phyloP scores from a whole-genome alignment of 2,329 filamentous ascomycete species.

The Aspergillus tanneri region DNA sequence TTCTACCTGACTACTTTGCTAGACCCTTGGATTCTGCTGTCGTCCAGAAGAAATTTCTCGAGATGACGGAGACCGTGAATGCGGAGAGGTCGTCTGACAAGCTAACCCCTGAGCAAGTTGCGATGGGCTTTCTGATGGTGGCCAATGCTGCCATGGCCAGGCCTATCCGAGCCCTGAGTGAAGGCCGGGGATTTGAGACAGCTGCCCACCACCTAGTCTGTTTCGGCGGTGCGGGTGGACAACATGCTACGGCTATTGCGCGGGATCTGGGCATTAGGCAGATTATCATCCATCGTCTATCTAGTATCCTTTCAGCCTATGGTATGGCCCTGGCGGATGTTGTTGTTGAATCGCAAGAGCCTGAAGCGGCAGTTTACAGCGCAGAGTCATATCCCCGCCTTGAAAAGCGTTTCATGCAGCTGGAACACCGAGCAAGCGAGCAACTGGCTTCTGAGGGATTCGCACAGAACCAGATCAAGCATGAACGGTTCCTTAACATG shows the following conservation, averaged over 20 bases:
- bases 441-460: background rate
- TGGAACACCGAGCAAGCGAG: constrained; percentile 37
- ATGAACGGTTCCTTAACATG: constrained; percentile 32
- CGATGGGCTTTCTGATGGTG: constrained; percentile 84
- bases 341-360: constrained; percentile 51
- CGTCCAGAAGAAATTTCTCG: constrained; percentile 68
- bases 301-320: constrained; percentile 84
- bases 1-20: constrained; percentile 87
- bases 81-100: constrained; percentile 47
- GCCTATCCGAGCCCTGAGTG: constrained; percentile 83
- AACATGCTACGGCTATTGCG: constrained; percentile 86
- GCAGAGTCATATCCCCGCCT: constrained; percentile 22
- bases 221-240: constrained; percentile 85
- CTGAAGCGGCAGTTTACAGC: constrained; percentile 38
- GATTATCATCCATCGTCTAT: constrained; percentile 82
- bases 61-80: constrained; percentile 75
- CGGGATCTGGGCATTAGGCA: constrained; percentile 76
- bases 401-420: constrained; percentile 31
- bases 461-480: constrained; percentile 10
- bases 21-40: constrained; percentile 71
- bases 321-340: constrained; percentile 90
- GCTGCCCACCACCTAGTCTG: constrained; percentile 81
- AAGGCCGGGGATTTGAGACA: constrained; percentile 85
- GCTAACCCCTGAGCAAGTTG: constrained; percentile 78
- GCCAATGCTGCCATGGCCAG: constrained; percentile 90